Percentiles rank a stretch among this genome's conserved stretches.
Evolutionary conservation across 1,284 basidiomycete species (phyloP).

Genomic region (Moesziomyces globuligerus): DNA sequence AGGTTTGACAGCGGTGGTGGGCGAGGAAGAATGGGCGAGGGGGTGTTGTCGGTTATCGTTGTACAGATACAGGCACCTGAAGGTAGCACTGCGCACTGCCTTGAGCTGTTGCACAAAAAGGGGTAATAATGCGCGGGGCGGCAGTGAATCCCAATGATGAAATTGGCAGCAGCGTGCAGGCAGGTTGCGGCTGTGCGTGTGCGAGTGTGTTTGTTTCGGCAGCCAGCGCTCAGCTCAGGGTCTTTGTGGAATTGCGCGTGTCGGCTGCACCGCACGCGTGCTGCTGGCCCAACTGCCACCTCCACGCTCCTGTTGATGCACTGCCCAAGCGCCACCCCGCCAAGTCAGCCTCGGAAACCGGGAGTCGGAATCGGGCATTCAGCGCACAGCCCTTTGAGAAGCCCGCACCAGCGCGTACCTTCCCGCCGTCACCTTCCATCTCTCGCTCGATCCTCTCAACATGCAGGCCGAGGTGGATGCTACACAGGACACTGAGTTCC

Average conservation of each 20-base stretch:
- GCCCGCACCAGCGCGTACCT: no score
- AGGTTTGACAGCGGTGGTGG: not conserved
- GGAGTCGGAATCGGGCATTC: not conserved
- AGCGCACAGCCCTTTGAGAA: not conserved
- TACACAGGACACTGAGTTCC: constrained; percentile 63
- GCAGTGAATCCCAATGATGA: no score
- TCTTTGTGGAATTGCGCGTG: no score
- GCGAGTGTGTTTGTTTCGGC: not conserved
- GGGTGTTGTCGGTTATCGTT: no score
- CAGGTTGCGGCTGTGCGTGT: no score
- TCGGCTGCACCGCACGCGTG: not conserved
- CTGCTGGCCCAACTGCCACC: no score
- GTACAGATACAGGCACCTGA: no score
- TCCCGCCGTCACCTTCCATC: not conserved
- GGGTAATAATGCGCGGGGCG: no score
- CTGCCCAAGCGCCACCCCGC: not conserved
- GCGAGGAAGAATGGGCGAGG: no score
- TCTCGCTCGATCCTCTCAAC: not conserved
- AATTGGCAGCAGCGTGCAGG: no score
- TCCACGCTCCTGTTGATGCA: not conserved
- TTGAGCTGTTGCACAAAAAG: no score
- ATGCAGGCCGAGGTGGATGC: constrained; percentile 59
- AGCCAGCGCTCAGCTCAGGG: not conserved
- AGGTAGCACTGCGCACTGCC: no score
- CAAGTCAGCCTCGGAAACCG: not conserved